A percentile compares a stretch with the other conserved stretches of the same genome.
These are phyloP conservation scores for Davidsoniella eucalypti DNA, from an alignment of 2,329 filamentous ascomycete genomes.

Conservation along the genomic window DNA sequence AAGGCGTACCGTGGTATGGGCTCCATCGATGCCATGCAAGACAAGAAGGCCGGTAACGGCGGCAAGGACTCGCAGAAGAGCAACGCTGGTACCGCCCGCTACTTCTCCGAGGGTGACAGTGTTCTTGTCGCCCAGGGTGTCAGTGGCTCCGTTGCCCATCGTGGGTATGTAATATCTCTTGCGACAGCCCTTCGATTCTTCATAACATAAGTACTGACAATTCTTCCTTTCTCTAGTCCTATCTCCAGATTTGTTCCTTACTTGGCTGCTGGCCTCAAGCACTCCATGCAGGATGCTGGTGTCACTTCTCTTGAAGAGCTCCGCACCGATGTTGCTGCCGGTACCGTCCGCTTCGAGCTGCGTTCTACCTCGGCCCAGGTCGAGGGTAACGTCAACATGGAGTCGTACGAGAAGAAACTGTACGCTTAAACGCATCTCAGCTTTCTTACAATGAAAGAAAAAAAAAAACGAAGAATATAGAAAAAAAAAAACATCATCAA, in stretches of 20 bases:
- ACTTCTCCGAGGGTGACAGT: constrained; percentile 94
- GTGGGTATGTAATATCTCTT: constrained; percentile 32
- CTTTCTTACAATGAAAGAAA: neutral
- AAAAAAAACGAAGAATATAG: constrained; percentile 2
- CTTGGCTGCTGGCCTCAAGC: constrained; percentile 86
- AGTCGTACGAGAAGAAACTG: constrained; percentile 99
- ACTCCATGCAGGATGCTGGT: constrained; percentile 92
- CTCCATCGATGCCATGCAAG: constrained; percentile 97
- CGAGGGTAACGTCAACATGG: constrained; percentile 95
- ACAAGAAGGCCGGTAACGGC: constrained; percentile 79
- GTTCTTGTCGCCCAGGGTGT: constrained; percentile 95
- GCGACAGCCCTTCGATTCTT: neutral
- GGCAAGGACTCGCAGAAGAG: constrained; percentile 57
- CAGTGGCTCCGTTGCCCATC: constrained; percentile 66
- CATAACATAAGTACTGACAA: neutral
- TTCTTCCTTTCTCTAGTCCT: constrained; percentile 32
- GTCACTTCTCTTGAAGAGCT: constrained; percentile 64
- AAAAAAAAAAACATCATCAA: constrained; percentile 1
- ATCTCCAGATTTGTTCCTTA: constrained; percentile 94
- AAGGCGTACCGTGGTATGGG: constrained; percentile 99
- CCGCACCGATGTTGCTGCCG: constrained; percentile 56
- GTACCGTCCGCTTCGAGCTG: constrained; percentile 79
- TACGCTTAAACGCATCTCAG: constrained; percentile 48
- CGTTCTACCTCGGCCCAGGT: constrained; percentile 87
- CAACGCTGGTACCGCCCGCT: constrained; percentile 91